Evolutionary conservation across 805 yeast species (phyloP).

Genomic region (Metschnikowia orientalis): DNA sequence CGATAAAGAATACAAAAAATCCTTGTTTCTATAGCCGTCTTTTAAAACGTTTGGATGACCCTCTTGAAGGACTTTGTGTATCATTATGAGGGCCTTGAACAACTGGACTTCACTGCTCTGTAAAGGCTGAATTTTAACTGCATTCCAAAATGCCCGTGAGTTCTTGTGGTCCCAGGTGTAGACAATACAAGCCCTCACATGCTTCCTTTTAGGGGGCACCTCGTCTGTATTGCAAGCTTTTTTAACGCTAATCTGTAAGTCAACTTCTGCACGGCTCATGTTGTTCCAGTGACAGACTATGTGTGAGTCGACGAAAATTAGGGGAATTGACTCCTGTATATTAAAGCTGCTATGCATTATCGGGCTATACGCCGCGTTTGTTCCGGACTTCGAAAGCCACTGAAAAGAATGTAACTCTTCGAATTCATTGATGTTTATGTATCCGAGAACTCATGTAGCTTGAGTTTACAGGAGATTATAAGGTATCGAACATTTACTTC

Average conservation of each 20-base stretch:
- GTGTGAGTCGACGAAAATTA: constrained; percentile 9
- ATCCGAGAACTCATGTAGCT: no score
- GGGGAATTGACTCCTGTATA: constrained; percentile 1
- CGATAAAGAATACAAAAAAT: constrained; percentile 72
- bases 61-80: constrained; percentile 93
- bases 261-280: constrained; percentile 46
- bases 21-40: constrained; percentile 75
- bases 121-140: constrained; percentile 72
- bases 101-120: constrained; percentile 78
- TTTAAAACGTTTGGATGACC: constrained; percentile 85
- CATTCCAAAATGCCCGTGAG: constrained; percentile 80
- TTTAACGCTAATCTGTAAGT: constrained; percentile 52
- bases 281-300: no score
- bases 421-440: no score
- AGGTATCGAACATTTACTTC: no score
- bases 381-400: no score
- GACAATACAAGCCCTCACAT: constrained; percentile 91
- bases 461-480: no score
- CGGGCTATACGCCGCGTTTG: no score
- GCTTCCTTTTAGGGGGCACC: constrained; percentile 91
- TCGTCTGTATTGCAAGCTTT: constrained; percentile 87
- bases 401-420: no score
- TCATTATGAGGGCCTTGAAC: constrained; percentile 78
- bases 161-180: constrained; percentile 95
- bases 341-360: constrained; percentile 1